phyloP scores from a whole-genome alignment of 177 flowering plant genomes.

The Tripterygium wilfordii region DNA sequence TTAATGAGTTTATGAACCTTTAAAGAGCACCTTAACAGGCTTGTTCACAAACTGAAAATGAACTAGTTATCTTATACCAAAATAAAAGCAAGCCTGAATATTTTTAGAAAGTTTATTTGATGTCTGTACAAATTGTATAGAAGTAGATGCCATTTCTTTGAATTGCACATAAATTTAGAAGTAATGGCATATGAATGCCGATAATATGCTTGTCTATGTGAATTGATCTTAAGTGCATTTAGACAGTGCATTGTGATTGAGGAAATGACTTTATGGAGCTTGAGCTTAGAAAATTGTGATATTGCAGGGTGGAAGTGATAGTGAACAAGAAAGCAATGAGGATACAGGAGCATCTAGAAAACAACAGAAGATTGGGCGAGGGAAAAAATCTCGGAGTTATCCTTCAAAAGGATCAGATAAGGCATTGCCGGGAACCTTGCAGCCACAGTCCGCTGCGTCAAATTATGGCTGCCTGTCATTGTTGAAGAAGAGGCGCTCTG shows the following conservation, averaged over 20 bases:
- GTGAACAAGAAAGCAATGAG: slow-evolving; percentile 35
- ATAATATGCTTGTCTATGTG: neutral
- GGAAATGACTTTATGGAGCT: slow-evolving; percentile 4
- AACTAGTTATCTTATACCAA: too few relatives aligned
- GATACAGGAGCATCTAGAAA: slow-evolving; percentile 16
- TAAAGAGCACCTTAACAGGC: too few relatives aligned
- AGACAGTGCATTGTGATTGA: neutral
- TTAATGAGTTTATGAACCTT: too few relatives aligned
- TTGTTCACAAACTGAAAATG: too few relatives aligned
- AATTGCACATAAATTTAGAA: too few relatives aligned
- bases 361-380: slow-evolving; percentile 25
- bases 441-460: slow-evolving; percentile 22
- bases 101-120: too few relatives aligned
- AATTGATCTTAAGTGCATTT: neutral
- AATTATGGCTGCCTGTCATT: slow-evolving; percentile 33
- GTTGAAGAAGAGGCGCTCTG: slow-evolving; percentile 33
- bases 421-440: slow-evolving; percentile 12
- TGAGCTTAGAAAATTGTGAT: neutral
- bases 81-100: too few relatives aligned
- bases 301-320: slow-evolving; percentile 37
- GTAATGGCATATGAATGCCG: too few relatives aligned
- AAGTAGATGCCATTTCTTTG: too few relatives aligned
- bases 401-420: slow-evolving; percentile 18
- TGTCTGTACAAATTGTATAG: too few relatives aligned
- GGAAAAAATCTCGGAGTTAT: slow-evolving; percentile 11